Conservation (phyloP, 2,329 filamentous ascomycete genomes). For the Drechslerella dactyloides region DNA sequence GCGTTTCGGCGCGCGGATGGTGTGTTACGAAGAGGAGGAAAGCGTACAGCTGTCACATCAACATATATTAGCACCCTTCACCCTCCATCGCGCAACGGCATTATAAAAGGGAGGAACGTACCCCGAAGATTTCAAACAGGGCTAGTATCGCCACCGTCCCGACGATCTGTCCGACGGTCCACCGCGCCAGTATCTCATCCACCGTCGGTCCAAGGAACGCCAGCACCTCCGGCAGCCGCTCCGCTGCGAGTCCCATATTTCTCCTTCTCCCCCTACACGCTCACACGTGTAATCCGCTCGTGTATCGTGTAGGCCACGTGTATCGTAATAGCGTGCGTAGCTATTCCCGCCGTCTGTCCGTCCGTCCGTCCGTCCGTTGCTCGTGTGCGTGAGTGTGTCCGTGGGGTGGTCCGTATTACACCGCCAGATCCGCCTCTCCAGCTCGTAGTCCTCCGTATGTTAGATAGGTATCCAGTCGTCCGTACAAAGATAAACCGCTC, state of each 20-base stretch:
- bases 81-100: background rate
- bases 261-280: background rate
- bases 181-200: constrained; percentile 6
- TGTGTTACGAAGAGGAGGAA: constrained; percentile 77
- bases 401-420: no score
- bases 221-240: constrained; percentile 24
- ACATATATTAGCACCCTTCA: background rate
- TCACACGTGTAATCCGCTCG: background rate
- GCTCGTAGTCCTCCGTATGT: no score
- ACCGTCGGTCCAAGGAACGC: constrained; percentile 19
- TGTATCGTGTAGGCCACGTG: constrained; percentile 4
- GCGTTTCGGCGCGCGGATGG: constrained; percentile 73
- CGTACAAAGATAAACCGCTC: no score
- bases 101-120: constrained; percentile 9
- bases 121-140: constrained; percentile 14
- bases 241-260: constrained; percentile 13
- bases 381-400: no score
- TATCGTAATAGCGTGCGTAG: no score
- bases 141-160: constrained; percentile 3
- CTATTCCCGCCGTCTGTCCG: no score
- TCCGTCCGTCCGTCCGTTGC: no score
- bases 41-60: constrained; percentile 34
- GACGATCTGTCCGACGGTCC: constrained; percentile 19
- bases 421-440: no score
- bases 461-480: no score